phyloP scores from a whole-genome alignment of 108 stramenopile genomes.

The Cyclotella sp. region DNA sequence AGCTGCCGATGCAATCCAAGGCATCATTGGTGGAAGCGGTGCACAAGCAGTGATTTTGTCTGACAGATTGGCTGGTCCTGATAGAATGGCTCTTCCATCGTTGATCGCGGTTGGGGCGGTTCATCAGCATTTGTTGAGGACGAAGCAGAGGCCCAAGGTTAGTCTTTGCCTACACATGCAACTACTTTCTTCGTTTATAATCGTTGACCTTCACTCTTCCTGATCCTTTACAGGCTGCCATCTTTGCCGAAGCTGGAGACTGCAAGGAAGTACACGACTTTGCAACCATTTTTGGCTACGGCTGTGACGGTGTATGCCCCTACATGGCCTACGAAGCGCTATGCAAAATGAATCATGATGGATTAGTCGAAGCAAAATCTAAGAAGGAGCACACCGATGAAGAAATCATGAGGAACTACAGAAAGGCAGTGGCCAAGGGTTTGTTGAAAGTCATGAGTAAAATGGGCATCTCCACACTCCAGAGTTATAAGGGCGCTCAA shows the following conservation, averaged over 20 bases:
- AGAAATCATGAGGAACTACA: conserved; percentile 90
- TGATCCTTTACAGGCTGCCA: conserved; percentile 62
- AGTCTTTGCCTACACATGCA: background rate
- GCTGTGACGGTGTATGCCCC: conserved; percentile 96
- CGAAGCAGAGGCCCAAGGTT: conserved; percentile 90
- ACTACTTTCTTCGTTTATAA: background rate
- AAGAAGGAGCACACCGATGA: conserved; percentile 85
- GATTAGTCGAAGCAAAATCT: conserved; percentile 88
- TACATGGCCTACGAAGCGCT: conserved; percentile 97
- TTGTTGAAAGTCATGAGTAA: conserved; percentile 97
- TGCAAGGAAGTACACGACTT: conserved; percentile 96
- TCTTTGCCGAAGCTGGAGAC: conserved; percentile 97
- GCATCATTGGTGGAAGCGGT: conserved; percentile 76
- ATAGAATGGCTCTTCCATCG: conserved; percentile 92
- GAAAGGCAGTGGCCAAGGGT: conserved; percentile 95
- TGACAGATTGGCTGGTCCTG: conserved; percentile 88
- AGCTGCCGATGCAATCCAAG: conserved; percentile 92
- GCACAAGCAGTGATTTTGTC: conserved; percentile 91
- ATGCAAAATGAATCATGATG: conserved; percentile 93
- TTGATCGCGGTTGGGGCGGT: conserved; percentile 96
- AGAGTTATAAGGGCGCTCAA: conserved; percentile 97
- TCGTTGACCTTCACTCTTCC: background rate
- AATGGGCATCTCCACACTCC: conserved; percentile 96
- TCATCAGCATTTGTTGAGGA: conserved; percentile 95
- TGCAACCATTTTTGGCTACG: conserved; percentile 92